Conservation (phyloP, 208 protist genomes). For the Phytomonas francai region DNA sequence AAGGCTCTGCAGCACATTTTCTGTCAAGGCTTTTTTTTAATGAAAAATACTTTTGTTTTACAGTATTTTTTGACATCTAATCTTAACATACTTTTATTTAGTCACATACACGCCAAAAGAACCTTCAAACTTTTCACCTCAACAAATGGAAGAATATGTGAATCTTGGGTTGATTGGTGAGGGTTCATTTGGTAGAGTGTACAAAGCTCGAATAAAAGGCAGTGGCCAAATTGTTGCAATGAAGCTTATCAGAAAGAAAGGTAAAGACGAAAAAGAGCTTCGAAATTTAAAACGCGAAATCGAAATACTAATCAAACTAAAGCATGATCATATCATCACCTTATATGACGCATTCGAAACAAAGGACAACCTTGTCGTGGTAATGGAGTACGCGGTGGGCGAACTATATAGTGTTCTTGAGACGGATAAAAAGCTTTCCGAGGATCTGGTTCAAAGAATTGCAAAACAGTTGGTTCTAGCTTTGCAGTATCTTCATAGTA, state of each 20-base stretch:
- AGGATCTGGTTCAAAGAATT: slow-evolving; percentile 89
- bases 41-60: slow-evolving; percentile 4
- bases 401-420: slow-evolving; percentile 95
- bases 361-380: slow-evolving; percentile 88
- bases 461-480: slow-evolving; percentile 94
- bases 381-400: slow-evolving; percentile 91
- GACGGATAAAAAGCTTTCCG: slow-evolving; percentile 89
- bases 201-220: slow-evolving; percentile 89
- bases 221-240: slow-evolving; percentile 96
- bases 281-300: slow-evolving; percentile 92
- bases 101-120: slow-evolving; percentile 11
- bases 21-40: slow-evolving; percentile 4
- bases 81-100: slow-evolving; percentile 7
- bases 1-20: background rate
- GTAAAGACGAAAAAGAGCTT: slow-evolving; percentile 92
- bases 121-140: slow-evolving; percentile 3
- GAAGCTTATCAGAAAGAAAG: slow-evolving; percentile 96
- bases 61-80: slow-evolving; percentile 1
- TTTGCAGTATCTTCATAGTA: slow-evolving; percentile 95
- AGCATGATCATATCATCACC: slow-evolving; percentile 96
- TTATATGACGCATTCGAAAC: slow-evolving; percentile 97
- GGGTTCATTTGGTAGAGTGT: slow-evolving; percentile 98
- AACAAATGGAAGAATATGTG: slow-evolving; percentile 88
- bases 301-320: slow-evolving; percentile 92
- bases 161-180: slow-evolving; percentile 94